These are phyloP conservation scores for Nissolia schottii DNA, from an alignment of 306 rosid species.

Conservation along the genomic window DNA sequence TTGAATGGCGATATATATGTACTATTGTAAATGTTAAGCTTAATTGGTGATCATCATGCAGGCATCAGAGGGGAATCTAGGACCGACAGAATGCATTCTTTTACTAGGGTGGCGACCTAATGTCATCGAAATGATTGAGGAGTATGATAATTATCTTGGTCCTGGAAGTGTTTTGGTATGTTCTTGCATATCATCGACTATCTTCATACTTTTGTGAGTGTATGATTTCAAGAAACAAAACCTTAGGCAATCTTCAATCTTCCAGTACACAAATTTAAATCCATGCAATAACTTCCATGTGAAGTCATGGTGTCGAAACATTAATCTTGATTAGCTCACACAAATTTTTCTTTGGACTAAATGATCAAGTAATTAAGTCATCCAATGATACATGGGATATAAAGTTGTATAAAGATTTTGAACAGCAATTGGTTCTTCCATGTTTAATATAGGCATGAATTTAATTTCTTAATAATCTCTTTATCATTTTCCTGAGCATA, in stretches of 20 bases:
- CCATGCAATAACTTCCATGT: background rate
- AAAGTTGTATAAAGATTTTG: no score
- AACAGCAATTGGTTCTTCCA: background rate
- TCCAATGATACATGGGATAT: no score
- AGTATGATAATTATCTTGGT: slow-evolving; percentile 96
- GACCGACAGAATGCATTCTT: slow-evolving; percentile 86
- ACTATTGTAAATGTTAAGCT: slow-evolving; percentile 4
- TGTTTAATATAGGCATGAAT: background rate
- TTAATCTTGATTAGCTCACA: no score
- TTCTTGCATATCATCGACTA: slow-evolving; percentile 5
- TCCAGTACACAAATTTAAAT: no score
- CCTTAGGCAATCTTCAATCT: background rate
- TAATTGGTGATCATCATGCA: slow-evolving; percentile 26
- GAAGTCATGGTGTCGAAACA: no score
- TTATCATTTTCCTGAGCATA: slow-evolving; percentile 13
- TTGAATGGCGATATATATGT: background rate
- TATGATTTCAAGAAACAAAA: background rate
- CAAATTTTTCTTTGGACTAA: no score
- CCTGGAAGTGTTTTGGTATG: slow-evolving; percentile 93
- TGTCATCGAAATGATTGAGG: slow-evolving; percentile 76
- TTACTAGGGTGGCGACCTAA: slow-evolving; percentile 93
- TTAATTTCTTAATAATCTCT: slow-evolving; percentile 1
- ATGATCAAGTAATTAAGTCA: background rate
- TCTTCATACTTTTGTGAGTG: background rate
- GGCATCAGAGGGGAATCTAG: slow-evolving; percentile 67